Percentiles rank a stretch among this genome's conserved stretches.
phyloP scores from a whole-genome alignment of 2,329 filamentous ascomycete genomes.

The Dactylellina drechsleri region DNA sequence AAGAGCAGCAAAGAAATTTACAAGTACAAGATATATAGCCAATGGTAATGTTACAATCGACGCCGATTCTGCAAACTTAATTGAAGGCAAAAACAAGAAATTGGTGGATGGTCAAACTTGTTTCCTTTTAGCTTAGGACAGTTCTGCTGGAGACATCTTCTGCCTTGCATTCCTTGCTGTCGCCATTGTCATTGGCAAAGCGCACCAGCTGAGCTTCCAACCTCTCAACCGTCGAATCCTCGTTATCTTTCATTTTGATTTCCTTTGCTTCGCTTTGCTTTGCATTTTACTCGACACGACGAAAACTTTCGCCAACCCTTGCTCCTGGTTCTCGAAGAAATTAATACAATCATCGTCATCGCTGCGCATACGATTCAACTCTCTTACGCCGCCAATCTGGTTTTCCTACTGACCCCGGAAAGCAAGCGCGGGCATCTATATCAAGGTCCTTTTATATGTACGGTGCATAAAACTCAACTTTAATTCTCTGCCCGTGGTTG shows the following conservation, averaged over 20 bases:
- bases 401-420: slow-evolving; percentile 23
- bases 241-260: too few relatives aligned
- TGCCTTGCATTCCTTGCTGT: slow-evolving; percentile 40
- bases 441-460: slow-evolving; percentile 19
- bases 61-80: slow-evolving; percentile 28
- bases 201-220: slow-evolving; percentile 23
- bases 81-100: slow-evolving; percentile 23
- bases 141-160: slow-evolving; percentile 35
- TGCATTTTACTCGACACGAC: slow-evolving; percentile 1
- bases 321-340: slow-evolving; percentile 34
- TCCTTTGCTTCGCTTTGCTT: too few relatives aligned
- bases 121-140: slow-evolving; percentile 9
- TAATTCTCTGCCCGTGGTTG: slow-evolving; percentile 40
- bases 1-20: neutral
- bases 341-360: slow-evolving; percentile 41
- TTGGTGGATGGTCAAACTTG: slow-evolving; percentile 9
- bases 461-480: slow-evolving; percentile 50
- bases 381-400: slow-evolving; percentile 42
- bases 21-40: neutral
- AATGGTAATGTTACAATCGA: slow-evolving; percentile 16
- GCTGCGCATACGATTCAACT: slow-evolving; percentile 35
- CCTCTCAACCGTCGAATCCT: slow-evolving; percentile 17
- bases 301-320: slow-evolving; percentile 17
- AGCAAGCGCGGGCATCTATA: slow-evolving; percentile 35
- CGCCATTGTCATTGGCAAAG: slow-evolving; percentile 32